These are phyloP conservation scores for Cicer cuneatum DNA, from an alignment of 306 rosid genomes.

Conservation along the genomic window DNA sequence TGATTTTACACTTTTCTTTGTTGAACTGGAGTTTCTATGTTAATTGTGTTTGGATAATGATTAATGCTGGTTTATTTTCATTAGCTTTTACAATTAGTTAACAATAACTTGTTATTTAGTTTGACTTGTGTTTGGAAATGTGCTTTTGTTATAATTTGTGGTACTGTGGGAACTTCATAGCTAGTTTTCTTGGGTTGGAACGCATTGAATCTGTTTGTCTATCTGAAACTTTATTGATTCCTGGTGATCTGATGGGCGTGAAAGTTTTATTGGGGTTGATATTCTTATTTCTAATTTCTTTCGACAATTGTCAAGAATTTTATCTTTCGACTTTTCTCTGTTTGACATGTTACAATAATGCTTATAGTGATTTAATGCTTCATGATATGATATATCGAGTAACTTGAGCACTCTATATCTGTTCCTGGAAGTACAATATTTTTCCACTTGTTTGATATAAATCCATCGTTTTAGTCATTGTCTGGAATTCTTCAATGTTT, in stretches of 20 bases:
- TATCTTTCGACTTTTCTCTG: not conserved
- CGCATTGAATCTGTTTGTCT: not conserved
- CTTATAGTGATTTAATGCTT: slow-evolving; percentile 8
- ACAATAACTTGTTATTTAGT: not conserved
- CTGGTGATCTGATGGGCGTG: slow-evolving; percentile 21
- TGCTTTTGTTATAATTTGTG: not conserved
- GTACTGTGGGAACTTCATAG: not conserved
- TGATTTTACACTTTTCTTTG: not conserved
- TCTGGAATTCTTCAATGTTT: slow-evolving; percentile 22
- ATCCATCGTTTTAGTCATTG: slow-evolving; percentile 11
- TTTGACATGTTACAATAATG: slow-evolving; percentile 3
- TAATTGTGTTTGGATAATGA: not conserved
- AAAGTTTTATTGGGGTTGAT: not conserved
- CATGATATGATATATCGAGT: slow-evolving; percentile 23
- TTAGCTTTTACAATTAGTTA: slow-evolving; percentile 10
- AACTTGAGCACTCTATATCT: slow-evolving; percentile 26
- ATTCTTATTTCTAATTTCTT: not conserved
- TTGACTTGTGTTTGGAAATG: slow-evolving; percentile 8
- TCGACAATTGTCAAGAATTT: not conserved
- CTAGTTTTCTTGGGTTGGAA: not conserved
- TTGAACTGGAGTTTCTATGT: not conserved
- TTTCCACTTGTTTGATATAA: slow-evolving; percentile 19
- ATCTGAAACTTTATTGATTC: not conserved
- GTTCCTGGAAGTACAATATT: slow-evolving; percentile 12
- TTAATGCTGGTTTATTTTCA: not conserved